Conservation (phyloP, 2,329 filamentous ascomycete species). For the Fusarium torulosum region DNA sequence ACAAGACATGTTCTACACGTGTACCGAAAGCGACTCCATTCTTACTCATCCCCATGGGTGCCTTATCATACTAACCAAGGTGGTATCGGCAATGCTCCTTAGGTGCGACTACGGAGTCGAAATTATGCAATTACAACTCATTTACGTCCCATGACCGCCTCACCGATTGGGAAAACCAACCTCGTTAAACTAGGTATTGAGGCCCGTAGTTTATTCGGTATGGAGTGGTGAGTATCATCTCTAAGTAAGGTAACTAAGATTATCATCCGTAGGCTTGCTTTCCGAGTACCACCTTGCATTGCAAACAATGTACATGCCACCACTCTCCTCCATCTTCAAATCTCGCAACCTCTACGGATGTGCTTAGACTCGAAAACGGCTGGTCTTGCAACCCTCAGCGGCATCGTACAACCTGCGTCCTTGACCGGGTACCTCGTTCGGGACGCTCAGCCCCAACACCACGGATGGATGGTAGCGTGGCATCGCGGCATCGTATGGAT, state of each 20-base stretch:
- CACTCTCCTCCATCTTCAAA: slow-evolving; percentile 38
- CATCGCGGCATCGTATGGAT: slow-evolving; percentile 43
- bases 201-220: slow-evolving; percentile 22
- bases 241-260: not conserved
- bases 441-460: slow-evolving; percentile 40
- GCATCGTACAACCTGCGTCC: slow-evolving; percentile 23
- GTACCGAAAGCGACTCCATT: slow-evolving; percentile 2
- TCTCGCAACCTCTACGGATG: slow-evolving; percentile 42
- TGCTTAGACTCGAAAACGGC: slow-evolving; percentile 25
- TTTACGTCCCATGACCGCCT: slow-evolving; percentile 39
- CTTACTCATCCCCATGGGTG: slow-evolving; percentile 20
- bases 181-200: slow-evolving; percentile 23
- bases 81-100: slow-evolving; percentile 19
- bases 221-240: not conserved
- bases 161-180: slow-evolving; percentile 27
- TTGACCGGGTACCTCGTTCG: slow-evolving; percentile 45
- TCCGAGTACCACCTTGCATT: slow-evolving; percentile 38
- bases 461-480: slow-evolving; percentile 41
- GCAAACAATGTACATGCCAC: slow-evolving; percentile 13
- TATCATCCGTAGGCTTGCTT: slow-evolving; percentile 31
- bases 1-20: slow-evolving; percentile 18
- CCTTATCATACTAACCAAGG: slow-evolving; percentile 18
- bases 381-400: slow-evolving; percentile 26
- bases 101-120: slow-evolving; percentile 11
- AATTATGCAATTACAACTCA: slow-evolving; percentile 36